Percentiles rank a stretch among this genome's conserved stretches.
Evolutionary conservation across 352 stramenopile species (phyloP).

Genomic region (Globisporangium spinosum): DNA sequence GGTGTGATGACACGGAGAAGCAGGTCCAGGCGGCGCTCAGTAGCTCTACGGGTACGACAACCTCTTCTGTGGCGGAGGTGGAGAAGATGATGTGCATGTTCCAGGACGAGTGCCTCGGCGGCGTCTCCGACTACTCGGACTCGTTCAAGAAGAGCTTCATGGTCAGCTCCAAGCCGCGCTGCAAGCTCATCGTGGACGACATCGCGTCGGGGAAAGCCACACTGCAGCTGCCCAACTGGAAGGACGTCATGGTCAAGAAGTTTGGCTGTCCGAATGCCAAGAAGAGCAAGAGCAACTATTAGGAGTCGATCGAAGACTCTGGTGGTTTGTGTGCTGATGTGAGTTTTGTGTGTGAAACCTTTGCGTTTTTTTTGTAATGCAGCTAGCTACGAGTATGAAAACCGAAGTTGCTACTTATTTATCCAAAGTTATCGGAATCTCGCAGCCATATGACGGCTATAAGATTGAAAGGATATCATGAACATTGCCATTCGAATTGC

Average conservation of each 20-base stretch:
- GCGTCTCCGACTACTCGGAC: constrained; percentile 34
- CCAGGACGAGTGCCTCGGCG: constrained; percentile 46
- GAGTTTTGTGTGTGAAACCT: background rate
- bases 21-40: background rate
- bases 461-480: too few species aligned
- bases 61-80: constrained; percentile 30
- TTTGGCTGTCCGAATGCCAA: constrained; percentile 41
- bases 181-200: constrained; percentile 45
- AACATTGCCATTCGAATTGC: background rate
- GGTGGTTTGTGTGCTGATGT: background rate
- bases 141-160: constrained; percentile 45
- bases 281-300: background rate
- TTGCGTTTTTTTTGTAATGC: background rate
- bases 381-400: background rate
- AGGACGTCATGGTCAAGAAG: constrained; percentile 29
- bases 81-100: constrained; percentile 50
- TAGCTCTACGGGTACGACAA: background rate
- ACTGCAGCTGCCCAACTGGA: constrained; percentile 30
- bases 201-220: constrained; percentile 31
- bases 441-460: too few species aligned
- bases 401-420: background rate
- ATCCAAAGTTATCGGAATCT: background rate
- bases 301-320: background rate
- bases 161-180: constrained; percentile 30
- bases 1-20: constrained; percentile 13